phyloP scores from a whole-genome alignment of 2,329 filamentous ascomycete species.

The Pestalotiopsis fici region DNA sequence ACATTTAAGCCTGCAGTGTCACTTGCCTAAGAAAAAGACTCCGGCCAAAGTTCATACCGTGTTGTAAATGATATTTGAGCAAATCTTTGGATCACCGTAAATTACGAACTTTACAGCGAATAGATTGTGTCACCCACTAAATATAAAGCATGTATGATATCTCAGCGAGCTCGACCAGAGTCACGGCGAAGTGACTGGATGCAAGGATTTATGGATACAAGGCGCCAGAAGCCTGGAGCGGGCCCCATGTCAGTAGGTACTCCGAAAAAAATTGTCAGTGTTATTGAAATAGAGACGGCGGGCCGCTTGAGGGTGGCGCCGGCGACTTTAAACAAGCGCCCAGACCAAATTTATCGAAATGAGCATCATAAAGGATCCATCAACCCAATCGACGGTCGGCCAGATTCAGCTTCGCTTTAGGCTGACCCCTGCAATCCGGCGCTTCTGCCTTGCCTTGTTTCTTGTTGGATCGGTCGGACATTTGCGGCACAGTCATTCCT shows the following conservation, averaged over 20 bases:
- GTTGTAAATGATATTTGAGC: no score
- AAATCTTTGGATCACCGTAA: no score
- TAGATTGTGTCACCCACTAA: no score
- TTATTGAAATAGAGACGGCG: background rate
- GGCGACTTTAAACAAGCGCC: background rate
- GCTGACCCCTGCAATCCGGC: background rate
- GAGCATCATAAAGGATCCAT: background rate
- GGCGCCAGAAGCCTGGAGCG: background rate
- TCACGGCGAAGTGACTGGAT: no score
- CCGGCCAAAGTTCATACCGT: no score
- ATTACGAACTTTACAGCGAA: no score
- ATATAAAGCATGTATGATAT: no score
- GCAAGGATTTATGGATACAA: background rate
- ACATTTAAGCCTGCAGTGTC: no score
- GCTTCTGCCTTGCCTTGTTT: background rate
- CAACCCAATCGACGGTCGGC: background rate
- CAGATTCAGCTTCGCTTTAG: background rate
- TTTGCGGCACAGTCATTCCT: background rate
- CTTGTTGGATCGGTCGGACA: background rate
- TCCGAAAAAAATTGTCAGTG: background rate
- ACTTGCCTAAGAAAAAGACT: no score
- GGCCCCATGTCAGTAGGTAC: background rate
- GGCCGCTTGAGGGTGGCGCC: background rate
- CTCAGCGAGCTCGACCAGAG: no score
- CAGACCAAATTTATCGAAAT: conserved; percentile 1